A percentile compares a stretch with the other conserved stretches of the same genome.
Evolutionary conservation across 2,329 filamentous ascomycete species (phyloP).

Genomic region (Fusarium cyanostomum): DNA sequence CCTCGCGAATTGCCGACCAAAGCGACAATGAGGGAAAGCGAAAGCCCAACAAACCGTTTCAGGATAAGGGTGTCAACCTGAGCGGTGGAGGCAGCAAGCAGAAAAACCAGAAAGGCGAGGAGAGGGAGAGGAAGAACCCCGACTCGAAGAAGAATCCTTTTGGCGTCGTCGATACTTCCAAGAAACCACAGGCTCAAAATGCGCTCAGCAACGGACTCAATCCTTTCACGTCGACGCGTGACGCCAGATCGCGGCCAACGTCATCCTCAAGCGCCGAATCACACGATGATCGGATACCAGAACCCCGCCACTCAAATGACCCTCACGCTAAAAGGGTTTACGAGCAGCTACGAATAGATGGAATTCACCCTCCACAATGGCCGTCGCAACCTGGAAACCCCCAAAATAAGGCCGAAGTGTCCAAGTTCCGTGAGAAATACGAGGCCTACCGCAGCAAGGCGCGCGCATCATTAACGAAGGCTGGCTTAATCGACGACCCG

Average conservation of each 20-base stretch:
- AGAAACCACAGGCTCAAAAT: slow-evolving; percentile 23
- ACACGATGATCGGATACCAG: slow-evolving; percentile 28
- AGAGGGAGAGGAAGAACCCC: slow-evolving; percentile 38
- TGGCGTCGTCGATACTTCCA: slow-evolving; percentile 12
- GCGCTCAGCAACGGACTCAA: slow-evolving; percentile 33
- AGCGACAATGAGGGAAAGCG: slow-evolving; percentile 43
- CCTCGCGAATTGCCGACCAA: slow-evolving; percentile 38
- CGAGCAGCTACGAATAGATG: slow-evolving; percentile 63
- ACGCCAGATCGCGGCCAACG: slow-evolving; percentile 36
- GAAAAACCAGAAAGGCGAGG: slow-evolving; percentile 38
- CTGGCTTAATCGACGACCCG: slow-evolving; percentile 71
- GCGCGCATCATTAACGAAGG: slow-evolving; percentile 66
- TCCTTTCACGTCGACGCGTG: slow-evolving; percentile 32
- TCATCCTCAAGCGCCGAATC: slow-evolving; percentile 40
- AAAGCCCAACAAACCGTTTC: slow-evolving; percentile 42
- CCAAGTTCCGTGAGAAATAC: slow-evolving; percentile 64
- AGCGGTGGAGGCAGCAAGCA: slow-evolving; percentile 41
- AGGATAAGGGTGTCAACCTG: slow-evolving; percentile 39
- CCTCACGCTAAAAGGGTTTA: slow-evolving; percentile 61
- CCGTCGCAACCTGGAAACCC: slow-evolving; percentile 64
- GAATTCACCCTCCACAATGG: slow-evolving; percentile 64
- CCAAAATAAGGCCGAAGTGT: slow-evolving; percentile 60
- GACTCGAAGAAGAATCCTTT: slow-evolving; percentile 32
- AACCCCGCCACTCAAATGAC: slow-evolving; percentile 44
- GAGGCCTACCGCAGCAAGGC: slow-evolving; percentile 67